phyloP scores from a whole-genome alignment of 2,329 filamentous ascomycete species.

The Aspergillus tanneri region DNA sequence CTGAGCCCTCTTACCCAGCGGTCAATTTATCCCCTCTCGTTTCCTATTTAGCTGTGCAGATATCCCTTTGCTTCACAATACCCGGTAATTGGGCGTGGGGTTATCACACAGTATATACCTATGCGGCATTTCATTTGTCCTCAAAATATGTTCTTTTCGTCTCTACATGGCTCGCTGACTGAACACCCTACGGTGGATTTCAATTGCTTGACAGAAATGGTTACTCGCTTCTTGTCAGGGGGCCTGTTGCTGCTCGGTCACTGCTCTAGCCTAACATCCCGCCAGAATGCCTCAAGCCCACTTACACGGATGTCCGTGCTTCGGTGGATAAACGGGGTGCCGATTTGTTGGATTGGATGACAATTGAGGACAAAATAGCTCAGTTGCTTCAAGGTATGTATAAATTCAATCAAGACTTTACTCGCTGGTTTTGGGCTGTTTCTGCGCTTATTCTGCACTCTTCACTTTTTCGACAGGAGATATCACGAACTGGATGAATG shows the following conservation, averaged over 20 bases:
- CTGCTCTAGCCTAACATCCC: slow-evolving; percentile 18
- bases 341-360: slow-evolving; percentile 71
- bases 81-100: too few species aligned
- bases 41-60: too few species aligned
- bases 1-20: too few species aligned
- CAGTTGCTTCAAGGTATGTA: slow-evolving; percentile 60
- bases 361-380: slow-evolving; percentile 68
- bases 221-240: slow-evolving; percentile 20
- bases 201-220: slow-evolving; percentile 12
- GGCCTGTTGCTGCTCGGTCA: slow-evolving; percentile 30
- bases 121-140: too few species aligned
- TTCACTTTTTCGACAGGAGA: slow-evolving; percentile 50
- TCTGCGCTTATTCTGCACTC: not conserved
- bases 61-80: too few species aligned
- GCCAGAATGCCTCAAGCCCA: slow-evolving; percentile 22
- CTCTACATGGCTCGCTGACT: too few species aligned
- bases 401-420: not conserved
- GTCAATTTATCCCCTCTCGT: too few species aligned
- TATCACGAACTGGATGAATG: slow-evolving; percentile 70
- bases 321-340: slow-evolving; percentile 63
- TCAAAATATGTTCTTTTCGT: too few species aligned
- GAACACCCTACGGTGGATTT: too few species aligned
- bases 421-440: not conserved
- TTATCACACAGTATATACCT: too few species aligned
- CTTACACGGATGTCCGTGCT: slow-evolving; percentile 64